A percentile compares a stretch with the other conserved stretches of the same genome.
Evolutionary conservation across 768 basidiomycete genomes (phyloP).

Genomic region (Psilocybe subaeruginosa): DNA sequence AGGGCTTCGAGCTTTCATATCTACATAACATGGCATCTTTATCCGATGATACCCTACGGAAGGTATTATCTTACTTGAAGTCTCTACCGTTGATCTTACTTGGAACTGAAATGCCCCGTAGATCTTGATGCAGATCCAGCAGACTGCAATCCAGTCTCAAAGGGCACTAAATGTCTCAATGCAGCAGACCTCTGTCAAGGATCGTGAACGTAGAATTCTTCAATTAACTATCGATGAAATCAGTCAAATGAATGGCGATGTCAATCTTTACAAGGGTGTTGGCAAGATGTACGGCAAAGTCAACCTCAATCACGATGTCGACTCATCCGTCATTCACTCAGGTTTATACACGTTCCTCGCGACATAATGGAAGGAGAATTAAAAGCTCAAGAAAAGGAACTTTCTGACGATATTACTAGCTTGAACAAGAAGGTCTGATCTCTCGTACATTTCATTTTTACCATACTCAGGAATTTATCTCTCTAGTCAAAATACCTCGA

Average conservation of each 20-base stretch:
- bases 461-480: not conserved
- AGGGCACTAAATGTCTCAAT: slow-evolving; percentile 70
- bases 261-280: slow-evolving; percentile 91
- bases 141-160: slow-evolving; percentile 86
- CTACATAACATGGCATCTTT: slow-evolving; percentile 51
- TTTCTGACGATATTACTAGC: slow-evolving; percentile 81
- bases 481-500: slow-evolving; percentile 85
- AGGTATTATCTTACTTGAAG: slow-evolving; percentile 43
- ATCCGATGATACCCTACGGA: slow-evolving; percentile 82
- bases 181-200: slow-evolving; percentile 81
- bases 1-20: not conserved
- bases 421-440: slow-evolving; percentile 80
- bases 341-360: slow-evolving; percentile 91
- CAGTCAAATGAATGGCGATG: slow-evolving; percentile 64
- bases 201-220: slow-evolving; percentile 86
- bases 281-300: slow-evolving; percentile 85
- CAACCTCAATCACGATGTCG: slow-evolving; percentile 2
- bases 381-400: slow-evolving; percentile 76
- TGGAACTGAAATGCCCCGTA: slow-evolving; percentile 33
- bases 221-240: slow-evolving; percentile 91
- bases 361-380: slow-evolving; percentile 78
- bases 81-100: not conserved
- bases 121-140: slow-evolving; percentile 93
- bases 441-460: not conserved
- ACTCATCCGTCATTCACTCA: slow-evolving; percentile 29